phyloP scores from a whole-genome alignment of 2,329 filamentous ascomycete species.

The Cytospora mali region DNA sequence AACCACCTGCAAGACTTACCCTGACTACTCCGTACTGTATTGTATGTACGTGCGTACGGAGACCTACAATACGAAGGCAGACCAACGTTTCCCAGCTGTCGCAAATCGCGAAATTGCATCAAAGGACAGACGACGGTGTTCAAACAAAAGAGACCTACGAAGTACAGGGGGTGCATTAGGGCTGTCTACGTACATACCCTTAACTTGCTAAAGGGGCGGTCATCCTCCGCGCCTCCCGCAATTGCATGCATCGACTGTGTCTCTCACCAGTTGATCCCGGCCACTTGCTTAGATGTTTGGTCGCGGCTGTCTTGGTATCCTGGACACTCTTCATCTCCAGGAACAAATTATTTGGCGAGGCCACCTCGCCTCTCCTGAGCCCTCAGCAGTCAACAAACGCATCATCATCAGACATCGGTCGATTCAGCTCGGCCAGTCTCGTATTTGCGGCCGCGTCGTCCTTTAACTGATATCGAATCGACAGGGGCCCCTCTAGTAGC shows the following conservation, averaged over 20 bases:
- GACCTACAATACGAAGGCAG: conserved; percentile 6
- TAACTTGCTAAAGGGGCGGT: neutral
- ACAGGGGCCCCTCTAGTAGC: conserved; percentile 16
- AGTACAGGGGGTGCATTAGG: too few relatives aligned
- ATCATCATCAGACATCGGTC: conserved; percentile 8
- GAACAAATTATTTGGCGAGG: conserved; percentile 6
- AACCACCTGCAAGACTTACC: neutral
- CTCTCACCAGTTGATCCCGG: neutral
- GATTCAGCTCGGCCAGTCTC: conserved; percentile 16
- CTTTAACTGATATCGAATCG: conserved; percentile 2
- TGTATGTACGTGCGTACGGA: neutral
- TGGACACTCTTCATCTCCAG: conserved; percentile 1
- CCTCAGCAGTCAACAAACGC: neutral
- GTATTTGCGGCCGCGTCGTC: conserved; percentile 14
- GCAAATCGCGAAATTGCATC: conserved; percentile 3
- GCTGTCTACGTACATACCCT: too few relatives aligned
- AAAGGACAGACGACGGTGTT: neutral
- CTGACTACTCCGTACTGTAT: neutral
- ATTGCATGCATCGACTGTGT: neutral
- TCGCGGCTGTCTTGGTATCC: neutral
- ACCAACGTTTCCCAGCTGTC: conserved; percentile 2
- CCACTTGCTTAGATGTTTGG: neutral
- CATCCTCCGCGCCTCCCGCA: too few relatives aligned
- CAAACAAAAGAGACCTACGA: neutral
- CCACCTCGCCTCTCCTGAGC: conserved; percentile 12